Evolutionary conservation across 495 filamentous ascomycete species (phyloP), one percentile per base, ranked within the genome.

Genomic region (Penicillium herquei): DNA sequence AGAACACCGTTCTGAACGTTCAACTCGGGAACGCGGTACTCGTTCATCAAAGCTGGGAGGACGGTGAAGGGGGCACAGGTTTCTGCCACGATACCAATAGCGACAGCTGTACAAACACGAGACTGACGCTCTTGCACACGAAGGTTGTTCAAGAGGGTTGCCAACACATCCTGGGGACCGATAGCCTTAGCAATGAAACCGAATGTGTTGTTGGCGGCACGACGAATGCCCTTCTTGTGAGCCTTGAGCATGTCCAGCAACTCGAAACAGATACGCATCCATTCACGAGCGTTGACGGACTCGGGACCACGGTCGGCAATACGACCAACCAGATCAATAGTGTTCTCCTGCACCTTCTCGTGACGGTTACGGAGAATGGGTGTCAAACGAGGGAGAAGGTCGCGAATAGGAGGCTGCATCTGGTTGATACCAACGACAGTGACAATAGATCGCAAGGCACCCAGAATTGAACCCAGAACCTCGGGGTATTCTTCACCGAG

Each of bases 211-310:
- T 99, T 99, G 54, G 95, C 95, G 11, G 95, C 95, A 72, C 95
- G 87, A 55, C 95, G 90, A 64, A 99, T 99, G 52, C 95, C 93
- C 80, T 97, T 97, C 75, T 98, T 98, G 75, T 98, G 94, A 2
- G 95, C 95, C 74, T 99, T 99, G 57, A 99, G 84, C 94, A 99
- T 98, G 75, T 99, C 95, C 37, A 98, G 83, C 45, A 99, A 79
- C 78, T 99, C 95, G 70, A 98, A 99, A 76, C 95, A 98, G 70
- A 99, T 99, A 63, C 95, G 84, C 95, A 99, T 98, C 95, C 95
- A 98, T 71, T 99, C 95, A 66, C 94, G 85, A 13, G 95, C 92
- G 65, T 95, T 96, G 64, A 99, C 95, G 49, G 85, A 90, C 67
- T 98, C 93, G 8, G 95, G 91, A 11, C 94, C 95, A 61, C 95